phyloP scores from a whole-genome alignment of 371 early-diverging fungal species.

The Mortierella sp. region DNA sequence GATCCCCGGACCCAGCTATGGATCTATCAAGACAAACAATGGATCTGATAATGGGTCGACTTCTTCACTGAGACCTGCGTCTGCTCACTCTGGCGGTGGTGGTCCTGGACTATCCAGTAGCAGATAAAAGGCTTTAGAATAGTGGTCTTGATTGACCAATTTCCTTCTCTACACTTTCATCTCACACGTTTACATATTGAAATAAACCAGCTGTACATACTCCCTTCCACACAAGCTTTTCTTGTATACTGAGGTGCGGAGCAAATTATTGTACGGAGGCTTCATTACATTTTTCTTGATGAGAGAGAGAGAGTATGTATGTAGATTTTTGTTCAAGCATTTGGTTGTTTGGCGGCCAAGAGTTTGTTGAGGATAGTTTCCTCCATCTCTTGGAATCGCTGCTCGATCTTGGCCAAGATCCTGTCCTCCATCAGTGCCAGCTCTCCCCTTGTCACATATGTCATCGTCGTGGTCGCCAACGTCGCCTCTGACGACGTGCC shows the following conservation, averaged over 20 bases:
- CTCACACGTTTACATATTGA: not conserved
- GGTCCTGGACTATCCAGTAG: not conserved
- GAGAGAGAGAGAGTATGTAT: not conserved
- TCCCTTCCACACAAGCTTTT: not conserved
- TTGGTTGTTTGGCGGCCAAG: slow-evolving; percentile 1
- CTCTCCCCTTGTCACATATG: slow-evolving; percentile 36
- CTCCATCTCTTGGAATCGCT: slow-evolving; percentile 37
- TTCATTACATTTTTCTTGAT: not conserved
- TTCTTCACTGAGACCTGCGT: not conserved
- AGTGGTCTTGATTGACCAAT: not conserved
- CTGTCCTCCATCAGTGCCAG: slow-evolving; percentile 35
- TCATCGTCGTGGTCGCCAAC: not conserved
- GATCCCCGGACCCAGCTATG: slow-evolving; percentile 51
- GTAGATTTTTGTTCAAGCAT: not conserved
- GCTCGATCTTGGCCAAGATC: slow-evolving; percentile 39
- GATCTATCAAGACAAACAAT: slow-evolving; percentile 24
- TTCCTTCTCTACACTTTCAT: not conserved
- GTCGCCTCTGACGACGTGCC: no score
- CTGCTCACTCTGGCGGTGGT: not conserved
- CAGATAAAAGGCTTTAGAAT: not conserved
- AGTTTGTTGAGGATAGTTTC: slow-evolving; percentile 36
- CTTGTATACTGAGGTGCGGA: not conserved
- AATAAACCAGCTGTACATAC: not conserved
- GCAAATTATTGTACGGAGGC: slow-evolving; percentile 5
- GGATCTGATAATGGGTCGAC: not conserved